Evolutionary conservation across 352 stramenopile genomes (phyloP), one percentile per base, ranked within the genome.

Genomic region (Phytopythium sindhum): DNA sequence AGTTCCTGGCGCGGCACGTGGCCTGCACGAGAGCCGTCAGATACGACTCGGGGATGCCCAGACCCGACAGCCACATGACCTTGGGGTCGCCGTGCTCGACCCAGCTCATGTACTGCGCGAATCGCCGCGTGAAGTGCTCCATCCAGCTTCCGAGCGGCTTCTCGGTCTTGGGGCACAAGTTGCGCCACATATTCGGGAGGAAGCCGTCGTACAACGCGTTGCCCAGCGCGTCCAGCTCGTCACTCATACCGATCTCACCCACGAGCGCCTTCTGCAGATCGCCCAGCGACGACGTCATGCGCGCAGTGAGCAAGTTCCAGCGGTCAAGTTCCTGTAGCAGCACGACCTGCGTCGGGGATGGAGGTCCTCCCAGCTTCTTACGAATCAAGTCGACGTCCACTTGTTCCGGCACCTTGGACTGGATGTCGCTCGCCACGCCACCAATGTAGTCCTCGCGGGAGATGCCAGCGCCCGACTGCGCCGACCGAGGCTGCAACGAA

Each of bases 71-170:
- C 96, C 96, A 98, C 71, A 98, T 94, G 57, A 97, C 91, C 10
- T 75, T 76, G 17, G 93, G 93, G 53, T 98, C 91, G 9, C 95
- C 93, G 14, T 95, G 62, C 21, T 78, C 67, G 28, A 98, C 79
- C 95, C 95, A 98, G 42, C 74, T 67, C 75, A 91, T 88, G 71
- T 98, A 98, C 71, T 98, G 95, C 11, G 64, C 71, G 72, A 93
- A 90, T 17, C 95, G 77, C 48, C 70, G 60, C 52, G 80, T 93
- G 67, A 98, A 98, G 73, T 98, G 92, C 42, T 86, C 78, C 87
- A 98, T 98, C 95, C 95, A 98, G 50, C 86, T 96, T 8, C 95
- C 95, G n/a, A 98, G 77, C 5, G 93, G 93, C 60, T 98, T 98
- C 63, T 98, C 82, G 0, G 95, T 98, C 70, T 93, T 91, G 12